Percentiles rank a stretch among this genome's conserved stretches.
These are phyloP conservation scores for Vitis rotundifolia DNA, from an alignment of 164 flowering plant species.

Conservation along the genomic window DNA sequence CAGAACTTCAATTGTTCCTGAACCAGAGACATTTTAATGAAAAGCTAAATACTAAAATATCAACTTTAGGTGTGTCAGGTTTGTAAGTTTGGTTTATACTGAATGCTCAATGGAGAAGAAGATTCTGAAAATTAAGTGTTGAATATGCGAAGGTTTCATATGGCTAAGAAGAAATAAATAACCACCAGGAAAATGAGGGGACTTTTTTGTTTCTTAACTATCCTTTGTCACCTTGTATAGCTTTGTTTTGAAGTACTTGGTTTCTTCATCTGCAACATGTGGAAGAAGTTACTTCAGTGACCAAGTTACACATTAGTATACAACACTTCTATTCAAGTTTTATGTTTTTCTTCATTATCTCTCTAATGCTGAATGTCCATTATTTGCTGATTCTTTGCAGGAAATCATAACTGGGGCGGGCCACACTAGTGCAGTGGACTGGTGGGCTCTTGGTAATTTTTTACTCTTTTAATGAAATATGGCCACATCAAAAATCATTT, in stretches of 20 bases:
- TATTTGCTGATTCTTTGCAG: constrained; percentile 35
- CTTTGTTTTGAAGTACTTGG: neutral
- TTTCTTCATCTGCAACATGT: neutral
- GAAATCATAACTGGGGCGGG: constrained; percentile 96
- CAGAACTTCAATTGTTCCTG: neutral
- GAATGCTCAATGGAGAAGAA: neutral
- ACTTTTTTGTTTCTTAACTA: neutral
- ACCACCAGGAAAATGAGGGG: neutral
- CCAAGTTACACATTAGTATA: neutral
- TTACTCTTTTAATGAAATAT: neutral
- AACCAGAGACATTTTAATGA: neutral
- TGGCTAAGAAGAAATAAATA: neutral
- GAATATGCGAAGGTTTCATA: neutral
- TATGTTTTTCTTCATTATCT: neutral
- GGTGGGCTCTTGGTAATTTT: constrained; percentile 98
- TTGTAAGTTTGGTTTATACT: neutral
- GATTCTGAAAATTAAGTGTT: neutral
- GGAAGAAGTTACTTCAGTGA: neutral
- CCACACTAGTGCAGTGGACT: constrained; percentile 97
- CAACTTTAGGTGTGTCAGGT: too few species aligned
- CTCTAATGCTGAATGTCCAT: constrained; percentile 1
- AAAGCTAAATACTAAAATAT: neutral
- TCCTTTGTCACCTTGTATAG: neutral
- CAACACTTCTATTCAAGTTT: neutral
- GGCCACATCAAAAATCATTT: too few species aligned